Conservation (phyloP, 1,284 basidiomycete species). For the Trametes sp. region DNA sequence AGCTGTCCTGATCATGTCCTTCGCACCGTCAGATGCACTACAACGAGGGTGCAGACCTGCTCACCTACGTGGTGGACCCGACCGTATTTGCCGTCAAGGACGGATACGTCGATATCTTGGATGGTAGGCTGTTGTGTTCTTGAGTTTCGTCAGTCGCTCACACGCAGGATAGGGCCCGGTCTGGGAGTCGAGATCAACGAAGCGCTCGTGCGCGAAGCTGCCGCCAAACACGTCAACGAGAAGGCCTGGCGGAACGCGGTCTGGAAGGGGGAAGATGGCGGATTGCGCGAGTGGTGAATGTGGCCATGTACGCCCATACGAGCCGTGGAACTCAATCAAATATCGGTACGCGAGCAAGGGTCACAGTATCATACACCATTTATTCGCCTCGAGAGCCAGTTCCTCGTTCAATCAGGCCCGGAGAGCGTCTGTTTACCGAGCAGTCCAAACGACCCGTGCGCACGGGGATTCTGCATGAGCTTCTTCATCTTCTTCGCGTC, state of each 20-base stretch:
- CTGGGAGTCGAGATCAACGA: conserved; percentile 78
- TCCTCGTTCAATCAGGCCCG: conserved; percentile 24
- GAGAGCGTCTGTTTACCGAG: conserved; percentile 28
- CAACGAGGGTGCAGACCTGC: conserved; percentile 74
- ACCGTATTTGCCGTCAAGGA: conserved; percentile 67
- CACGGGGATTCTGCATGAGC: conserved; percentile 34
- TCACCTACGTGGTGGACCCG: conserved; percentile 68
- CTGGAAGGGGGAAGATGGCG: conserved; percentile 64
- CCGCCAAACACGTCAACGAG: conserved; percentile 45
- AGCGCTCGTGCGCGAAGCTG: conserved; percentile 61
- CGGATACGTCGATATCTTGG: conserved; percentile 64
- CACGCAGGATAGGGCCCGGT: conserved; percentile 56
- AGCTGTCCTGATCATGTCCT: background rate
- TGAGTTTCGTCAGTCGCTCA: background rate
- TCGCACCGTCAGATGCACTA: conserved; percentile 67
- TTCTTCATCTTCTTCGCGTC: conserved; percentile 29
- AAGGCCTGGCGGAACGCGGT: conserved; percentile 68
- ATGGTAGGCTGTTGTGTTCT: conserved; percentile 44
- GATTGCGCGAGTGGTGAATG: conserved; percentile 59
- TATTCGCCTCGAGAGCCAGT: background rate
- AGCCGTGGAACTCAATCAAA: background rate
- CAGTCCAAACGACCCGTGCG: conserved; percentile 31
- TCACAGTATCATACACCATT: background rate
- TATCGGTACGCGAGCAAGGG: background rate
- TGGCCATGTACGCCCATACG: too few species aligned